Percentiles rank a stretch among this genome's conserved stretches.
These are phyloP conservation scores for Chlorella sp. DNA, from an alignment of 139 green algal genomes.

Conservation along the genomic window DNA sequence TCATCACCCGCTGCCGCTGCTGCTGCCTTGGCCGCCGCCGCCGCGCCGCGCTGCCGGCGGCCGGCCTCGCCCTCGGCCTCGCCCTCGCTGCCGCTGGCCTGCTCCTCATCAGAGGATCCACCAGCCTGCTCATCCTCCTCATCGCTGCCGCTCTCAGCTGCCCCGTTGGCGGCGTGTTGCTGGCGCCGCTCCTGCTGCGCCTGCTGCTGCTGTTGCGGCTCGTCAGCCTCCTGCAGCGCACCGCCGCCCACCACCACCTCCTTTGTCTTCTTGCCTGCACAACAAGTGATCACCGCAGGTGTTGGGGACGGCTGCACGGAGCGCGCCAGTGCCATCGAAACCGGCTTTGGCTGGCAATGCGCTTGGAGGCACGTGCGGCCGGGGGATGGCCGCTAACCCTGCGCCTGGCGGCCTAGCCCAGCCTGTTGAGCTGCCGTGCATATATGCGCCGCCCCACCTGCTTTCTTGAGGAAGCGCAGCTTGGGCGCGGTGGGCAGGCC, in stretches of 20 bases:
- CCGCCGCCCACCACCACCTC: conserved; percentile 33
- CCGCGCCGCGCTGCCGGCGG: background rate
- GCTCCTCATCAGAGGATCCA: background rate
- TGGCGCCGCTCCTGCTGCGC: background rate
- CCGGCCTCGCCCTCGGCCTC: background rate
- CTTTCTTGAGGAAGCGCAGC: conserved; percentile 84
- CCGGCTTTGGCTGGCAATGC: no score
- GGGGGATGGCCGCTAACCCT: no score
- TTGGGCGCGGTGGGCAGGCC: conserved; percentile 85
- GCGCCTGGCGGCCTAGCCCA: no score
- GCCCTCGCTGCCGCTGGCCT: background rate
- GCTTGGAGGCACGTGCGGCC: no score
- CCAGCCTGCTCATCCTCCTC: background rate
- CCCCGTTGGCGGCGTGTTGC: background rate
- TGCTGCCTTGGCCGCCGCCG: background rate
- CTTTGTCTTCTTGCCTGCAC: conserved; percentile 15
- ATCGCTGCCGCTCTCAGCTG: background rate
- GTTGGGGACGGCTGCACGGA: no score
- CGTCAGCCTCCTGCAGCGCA: background rate
- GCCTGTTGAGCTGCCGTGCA: no score
- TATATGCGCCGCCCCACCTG: background rate
- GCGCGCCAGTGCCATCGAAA: no score
- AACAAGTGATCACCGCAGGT: no score
- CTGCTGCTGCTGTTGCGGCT: conserved; percentile 14
- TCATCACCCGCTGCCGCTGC: conserved; percentile 8